Evolutionary conservation across 2,329 filamentous ascomycete species (phyloP), one percentile per base, ranked within the genome.

Genomic region (Neofusicoccum ribis): DNA sequence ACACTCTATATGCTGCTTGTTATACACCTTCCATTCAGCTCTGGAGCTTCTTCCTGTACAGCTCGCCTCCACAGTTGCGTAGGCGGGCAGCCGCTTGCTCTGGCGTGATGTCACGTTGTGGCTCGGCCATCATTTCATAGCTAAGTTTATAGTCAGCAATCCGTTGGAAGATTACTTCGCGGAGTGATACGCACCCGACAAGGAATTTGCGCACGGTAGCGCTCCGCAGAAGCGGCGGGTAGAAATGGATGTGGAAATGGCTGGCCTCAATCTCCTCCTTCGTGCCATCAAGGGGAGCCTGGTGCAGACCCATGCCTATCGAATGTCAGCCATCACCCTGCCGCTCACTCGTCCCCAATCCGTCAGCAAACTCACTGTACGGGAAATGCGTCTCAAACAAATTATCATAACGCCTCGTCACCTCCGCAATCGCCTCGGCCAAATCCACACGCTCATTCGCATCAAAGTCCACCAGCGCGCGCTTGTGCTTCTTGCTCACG

Each of bases 221-320:
- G 52, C 93, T 97, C 65, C 95, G 88, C 69, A 99, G 83, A 52
- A 99, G 83, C 12, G 95, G 95, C 47, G 95, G 95, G 77, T 97
- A 98, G 79, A 99, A 99, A 81, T 99, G 95, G 82, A 99, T 89
- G 78, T 99, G 95, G 75, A 99, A 88, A 79, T 96, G 94, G 70
- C 91, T 92, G 67, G 88, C 88, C 71, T 97, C 37, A 63, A 94
- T 86, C 77, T 98, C 94, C 67, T 96, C 92, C 1, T 87, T 84
- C 0, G 87, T 90, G 23, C 92, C 93, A 31, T 90, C 87, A 6
- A 99, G 84, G 2, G 95, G 95, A 17, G 95, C 94, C 81, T 99
- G 95, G 77, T 99, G 95, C 65, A 99, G 88, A 47, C 95, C 95
- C 76, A 97, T 98, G 78, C 91, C 87, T 89, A 44, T 15, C 41